These are phyloP conservation scores for Ormosia emarginata DNA, from an alignment of 306 rosid genomes.

Conservation along the genomic window DNA sequence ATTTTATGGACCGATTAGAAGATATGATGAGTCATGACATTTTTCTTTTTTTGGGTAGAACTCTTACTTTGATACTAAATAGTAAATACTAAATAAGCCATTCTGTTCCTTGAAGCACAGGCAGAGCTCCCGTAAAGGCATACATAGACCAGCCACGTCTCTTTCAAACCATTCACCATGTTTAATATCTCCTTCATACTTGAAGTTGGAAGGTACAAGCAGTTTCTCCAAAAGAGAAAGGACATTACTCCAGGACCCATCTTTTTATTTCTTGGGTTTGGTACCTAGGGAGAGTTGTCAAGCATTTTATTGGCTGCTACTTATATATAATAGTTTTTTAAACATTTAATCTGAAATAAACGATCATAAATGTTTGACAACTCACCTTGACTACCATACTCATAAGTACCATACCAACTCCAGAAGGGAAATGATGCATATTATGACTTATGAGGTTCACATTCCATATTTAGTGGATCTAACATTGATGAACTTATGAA, in stretches of 20 bases:
- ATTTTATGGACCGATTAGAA: no score
- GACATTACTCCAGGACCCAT: not conserved
- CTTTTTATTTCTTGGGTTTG: not conserved
- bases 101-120: not conserved
- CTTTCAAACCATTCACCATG: not conserved
- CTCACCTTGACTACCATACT: no score
- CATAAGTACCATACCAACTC: no score
- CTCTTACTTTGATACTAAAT: no score
- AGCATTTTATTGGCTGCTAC: not conserved
- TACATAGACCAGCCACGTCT: not conserved
- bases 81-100: not conserved
- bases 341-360: not conserved
- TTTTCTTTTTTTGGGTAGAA: no score
- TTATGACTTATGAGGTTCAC: no score
- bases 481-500: no score
- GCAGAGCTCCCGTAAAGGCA: not conserved
- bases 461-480: no score
- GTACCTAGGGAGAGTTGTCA: not conserved
- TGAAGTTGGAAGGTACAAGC: not conserved
- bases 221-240: not conserved
- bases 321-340: no score
- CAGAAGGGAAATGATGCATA: no score
- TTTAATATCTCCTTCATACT: not conserved
- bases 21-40: no score
- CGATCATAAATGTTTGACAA: no score